phyloP scores from a whole-genome alignment of 176 grass and related monocot genomes.

The Bonia amplexicaulis region DNA sequence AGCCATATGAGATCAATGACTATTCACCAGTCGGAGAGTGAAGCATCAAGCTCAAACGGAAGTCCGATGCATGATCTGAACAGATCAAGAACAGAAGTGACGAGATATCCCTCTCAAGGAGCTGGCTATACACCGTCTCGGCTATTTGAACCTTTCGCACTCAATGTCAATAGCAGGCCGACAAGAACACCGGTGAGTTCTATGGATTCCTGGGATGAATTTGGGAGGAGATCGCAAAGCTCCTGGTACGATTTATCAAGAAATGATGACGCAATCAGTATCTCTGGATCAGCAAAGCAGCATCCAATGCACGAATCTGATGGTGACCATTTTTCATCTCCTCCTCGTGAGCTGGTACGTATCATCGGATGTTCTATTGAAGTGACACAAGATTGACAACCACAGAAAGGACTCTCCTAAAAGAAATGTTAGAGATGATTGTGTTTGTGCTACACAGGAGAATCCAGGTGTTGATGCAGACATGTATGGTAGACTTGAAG shows the following conservation, averaged over 20 bases:
- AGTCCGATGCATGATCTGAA: slow-evolving; percentile 21
- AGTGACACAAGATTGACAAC: background rate
- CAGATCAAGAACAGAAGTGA: slow-evolving; percentile 27
- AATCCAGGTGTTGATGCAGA: slow-evolving; percentile 36
- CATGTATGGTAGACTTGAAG: slow-evolving; percentile 50
- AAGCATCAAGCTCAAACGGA: slow-evolving; percentile 25
- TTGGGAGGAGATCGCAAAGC: slow-evolving; percentile 10
- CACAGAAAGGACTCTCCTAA: background rate
- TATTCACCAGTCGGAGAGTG: slow-evolving; percentile 4
- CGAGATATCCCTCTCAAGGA: slow-evolving; percentile 3
- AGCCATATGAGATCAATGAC: slow-evolving; percentile 33
- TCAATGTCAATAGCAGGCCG: background rate
- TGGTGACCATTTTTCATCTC: slow-evolving; percentile 5
- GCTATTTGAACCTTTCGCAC: slow-evolving; percentile 3
- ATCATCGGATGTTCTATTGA: background rate
- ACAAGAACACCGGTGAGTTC: background rate
- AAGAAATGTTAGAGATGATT: background rate
- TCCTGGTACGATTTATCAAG: slow-evolving; percentile 23
- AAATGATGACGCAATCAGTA: slow-evolving; percentile 23
- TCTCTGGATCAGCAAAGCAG: slow-evolving; percentile 12
- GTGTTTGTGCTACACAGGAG: slow-evolving; percentile 23
- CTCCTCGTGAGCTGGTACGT: slow-evolving; percentile 36
- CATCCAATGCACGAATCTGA: slow-evolving; percentile 22
- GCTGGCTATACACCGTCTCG: background rate
- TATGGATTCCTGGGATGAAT: slow-evolving; percentile 35